Evolutionary conservation across 176 grass and related monocot genomes (phyloP), one percentile per base, ranked within the genome.

Genomic region (Musa troglodytarum): DNA sequence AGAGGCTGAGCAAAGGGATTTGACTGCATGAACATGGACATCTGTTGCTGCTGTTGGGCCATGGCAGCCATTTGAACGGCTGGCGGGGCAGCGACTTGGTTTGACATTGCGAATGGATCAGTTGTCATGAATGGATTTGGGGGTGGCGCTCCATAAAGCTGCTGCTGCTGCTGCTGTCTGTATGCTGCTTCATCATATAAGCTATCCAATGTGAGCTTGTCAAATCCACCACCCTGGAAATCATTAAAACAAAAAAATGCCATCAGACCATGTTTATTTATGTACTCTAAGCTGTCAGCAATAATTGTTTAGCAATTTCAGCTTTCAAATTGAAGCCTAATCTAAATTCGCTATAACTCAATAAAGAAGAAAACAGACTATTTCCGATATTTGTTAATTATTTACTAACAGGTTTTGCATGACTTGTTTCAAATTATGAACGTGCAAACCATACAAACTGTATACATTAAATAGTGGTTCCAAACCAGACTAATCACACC

Each of bases 11-110:
- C 86, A 17, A 88, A 87, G 23, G 90, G 93, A 76, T 96, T 85
- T 24, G 78, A 52, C 50, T 76, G 65, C 77, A 75, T 74, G 69
- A 76, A 76, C 12, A 68, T 71, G 14, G 85, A 85, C 53, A 89
- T 88, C 72, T 87, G 86, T 53, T 82, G 90, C 79, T 93, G 94
- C 69, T 90, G 90, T 72, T 88, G 88, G 57, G 92, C 82, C 86
- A 99, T 91, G 25, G 88, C 74, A 54, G 90, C 88, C 95, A 94
- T 99, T 84, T 99, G 95, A 81, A 99, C 96, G 4, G 86, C 87
- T 10, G 88, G 91, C 0, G 86, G 88, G 1, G 86, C 75, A 1
- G 91, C 86, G 2, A 99, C 82, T 65, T 91, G 87, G 26, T 74
- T 89, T 2, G 96, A 99, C 75, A 87, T 80, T 0, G 76, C 66